These are phyloP conservation scores for Claviceps sorghi DNA, from an alignment of 2,329 filamentous ascomycete species.

Conservation along the genomic window DNA sequence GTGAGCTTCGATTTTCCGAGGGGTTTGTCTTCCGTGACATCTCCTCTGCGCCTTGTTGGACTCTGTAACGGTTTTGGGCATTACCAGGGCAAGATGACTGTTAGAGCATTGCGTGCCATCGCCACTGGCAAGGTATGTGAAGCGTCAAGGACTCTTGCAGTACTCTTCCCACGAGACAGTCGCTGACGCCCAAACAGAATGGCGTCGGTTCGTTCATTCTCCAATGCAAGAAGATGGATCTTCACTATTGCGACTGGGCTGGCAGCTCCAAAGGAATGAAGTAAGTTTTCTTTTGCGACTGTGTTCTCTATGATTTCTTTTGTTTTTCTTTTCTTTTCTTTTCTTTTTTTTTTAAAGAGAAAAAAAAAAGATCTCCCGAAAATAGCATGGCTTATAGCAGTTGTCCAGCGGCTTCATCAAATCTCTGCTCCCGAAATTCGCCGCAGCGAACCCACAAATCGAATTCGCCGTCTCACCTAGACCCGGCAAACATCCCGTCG, in stretches of 20 bases:
- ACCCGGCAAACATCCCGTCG: slow-evolving; percentile 76
- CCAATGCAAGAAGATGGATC: slow-evolving; percentile 89
- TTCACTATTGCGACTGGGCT: slow-evolving; percentile 95
- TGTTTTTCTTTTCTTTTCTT: no score
- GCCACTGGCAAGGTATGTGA: slow-evolving; percentile 36
- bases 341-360: not conserved
- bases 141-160: not conserved
- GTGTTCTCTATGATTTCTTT: no score
- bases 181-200: slow-evolving; percentile 45
- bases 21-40: slow-evolving; percentile 5
- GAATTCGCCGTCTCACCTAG: slow-evolving; percentile 86
- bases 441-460: slow-evolving; percentile 67
- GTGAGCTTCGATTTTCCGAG: slow-evolving; percentile 6
- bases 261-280: slow-evolving; percentile 93
- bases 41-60: slow-evolving; percentile 10
- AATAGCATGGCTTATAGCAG: not conserved
- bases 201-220: slow-evolving; percentile 93
- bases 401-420: slow-evolving; percentile 61
- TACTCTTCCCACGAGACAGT: not conserved
- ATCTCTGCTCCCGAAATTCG: slow-evolving; percentile 61
- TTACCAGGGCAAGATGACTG: slow-evolving; percentile 34
- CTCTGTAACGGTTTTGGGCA: slow-evolving; percentile 14
- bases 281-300: no score
- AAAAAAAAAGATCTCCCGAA: no score
- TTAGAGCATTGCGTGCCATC: slow-evolving; percentile 37